Percentiles rank a stretch among this genome's conserved stretches.
Evolutionary conservation across 352 stramenopile species (phyloP).

Genomic region (Thalassiosira delicatula): DNA sequence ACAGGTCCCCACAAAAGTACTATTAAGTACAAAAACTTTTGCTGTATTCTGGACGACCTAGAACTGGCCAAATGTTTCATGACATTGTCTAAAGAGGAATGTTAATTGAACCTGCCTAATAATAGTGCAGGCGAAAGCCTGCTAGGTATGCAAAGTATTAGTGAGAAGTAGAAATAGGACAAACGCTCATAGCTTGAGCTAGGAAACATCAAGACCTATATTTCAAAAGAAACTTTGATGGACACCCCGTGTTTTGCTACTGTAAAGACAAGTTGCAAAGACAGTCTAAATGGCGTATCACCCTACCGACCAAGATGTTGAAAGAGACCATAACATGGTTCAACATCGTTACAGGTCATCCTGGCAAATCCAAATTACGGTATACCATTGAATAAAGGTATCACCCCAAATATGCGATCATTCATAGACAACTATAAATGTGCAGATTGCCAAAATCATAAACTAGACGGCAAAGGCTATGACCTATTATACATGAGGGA

Average conservation of each 20-base stretch:
- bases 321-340: conserved; percentile 28
- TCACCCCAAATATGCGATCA: background rate
- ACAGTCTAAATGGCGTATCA: too few relatives aligned
- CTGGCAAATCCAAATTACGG: conserved; percentile 24
- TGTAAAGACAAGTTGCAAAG: background rate
- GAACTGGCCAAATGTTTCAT: background rate
- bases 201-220: background rate
- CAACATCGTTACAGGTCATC: conserved; percentile 49
- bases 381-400: conserved; percentile 30
- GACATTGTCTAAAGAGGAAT: background rate
- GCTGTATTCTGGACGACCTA: background rate
- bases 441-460: conserved; percentile 45
- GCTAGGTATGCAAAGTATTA: background rate
- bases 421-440: conserved; percentile 40
- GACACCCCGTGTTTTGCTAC: too few relatives aligned
- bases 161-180: background rate
- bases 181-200: background rate
- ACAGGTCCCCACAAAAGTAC: background rate
- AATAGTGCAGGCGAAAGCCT: background rate
- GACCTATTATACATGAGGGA: conserved; percentile 22
- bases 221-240: background rate
- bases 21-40: conserved; percentile 13
- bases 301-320: background rate
- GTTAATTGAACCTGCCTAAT: background rate
- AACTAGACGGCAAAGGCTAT: conserved; percentile 21